Conservation (phyloP, 2,329 filamentous ascomycete genomes). For the Monilinia vaccinii-corymbosi region DNA sequence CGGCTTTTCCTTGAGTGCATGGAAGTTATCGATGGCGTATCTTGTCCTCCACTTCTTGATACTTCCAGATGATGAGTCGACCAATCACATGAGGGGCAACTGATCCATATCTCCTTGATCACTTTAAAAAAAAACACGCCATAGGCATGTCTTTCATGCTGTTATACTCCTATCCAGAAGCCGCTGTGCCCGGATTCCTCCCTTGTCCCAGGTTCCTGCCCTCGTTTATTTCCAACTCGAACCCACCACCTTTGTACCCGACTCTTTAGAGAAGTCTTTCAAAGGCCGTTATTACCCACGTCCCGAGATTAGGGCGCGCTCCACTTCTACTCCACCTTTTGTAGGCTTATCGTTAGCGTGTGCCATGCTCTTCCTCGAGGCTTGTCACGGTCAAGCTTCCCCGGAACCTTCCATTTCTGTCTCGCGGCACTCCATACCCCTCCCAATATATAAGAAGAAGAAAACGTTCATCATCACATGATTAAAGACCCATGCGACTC, state of each 20-base stretch:
- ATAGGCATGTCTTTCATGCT: not conserved
- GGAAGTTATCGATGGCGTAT: not conserved
- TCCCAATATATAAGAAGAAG: no score
- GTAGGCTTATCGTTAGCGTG: not conserved
- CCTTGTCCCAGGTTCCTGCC: not conserved
- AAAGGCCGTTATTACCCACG: not conserved
- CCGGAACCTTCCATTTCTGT: not conserved
- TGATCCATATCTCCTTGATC: not conserved
- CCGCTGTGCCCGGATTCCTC: not conserved
- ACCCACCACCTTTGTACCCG: no score
- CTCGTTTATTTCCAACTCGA: not conserved
- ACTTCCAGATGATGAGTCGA: not conserved
- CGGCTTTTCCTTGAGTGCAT: not conserved
- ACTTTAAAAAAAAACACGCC: not conserved
- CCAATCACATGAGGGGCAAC: not conserved
- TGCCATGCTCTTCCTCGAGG: not conserved
- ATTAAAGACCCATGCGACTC: not conserved
- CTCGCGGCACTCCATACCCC: not conserved
- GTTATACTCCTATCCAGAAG: not conserved
- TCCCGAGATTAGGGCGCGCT: not conserved
- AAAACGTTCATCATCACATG: slow-evolving; percentile 1
- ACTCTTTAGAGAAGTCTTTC: not conserved
- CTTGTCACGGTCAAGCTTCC: not conserved
- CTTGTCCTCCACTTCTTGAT: not conserved
- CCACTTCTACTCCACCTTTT: not conserved